Percentiles rank a stretch among this genome's conserved stretches.
Conservation (phyloP, 108 stramenopile species). For the Fragilariopsis cylindrus region DNA sequence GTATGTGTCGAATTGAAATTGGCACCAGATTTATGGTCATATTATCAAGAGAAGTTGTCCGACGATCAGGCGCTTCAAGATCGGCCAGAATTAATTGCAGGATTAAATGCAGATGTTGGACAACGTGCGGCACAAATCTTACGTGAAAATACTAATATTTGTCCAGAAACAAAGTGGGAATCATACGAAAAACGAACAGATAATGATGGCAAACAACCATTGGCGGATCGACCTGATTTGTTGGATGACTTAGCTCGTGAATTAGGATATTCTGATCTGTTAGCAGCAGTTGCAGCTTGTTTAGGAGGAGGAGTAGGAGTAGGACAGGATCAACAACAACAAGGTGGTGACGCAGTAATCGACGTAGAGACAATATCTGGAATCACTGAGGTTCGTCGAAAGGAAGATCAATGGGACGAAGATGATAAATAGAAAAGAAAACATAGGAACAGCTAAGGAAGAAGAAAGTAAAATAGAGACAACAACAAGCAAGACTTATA, state of each 20-base stretch:
- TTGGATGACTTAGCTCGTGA: background rate
- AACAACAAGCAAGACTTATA: too few relatives aligned
- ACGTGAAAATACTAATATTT: slow-evolving; percentile 1
- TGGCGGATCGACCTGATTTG: slow-evolving; percentile 3
- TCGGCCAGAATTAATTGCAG: slow-evolving; percentile 52
- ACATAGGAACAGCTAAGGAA: too few relatives aligned
- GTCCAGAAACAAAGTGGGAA: background rate
- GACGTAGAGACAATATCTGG: slow-evolving; percentile 3
- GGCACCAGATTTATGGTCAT: slow-evolving; percentile 39
- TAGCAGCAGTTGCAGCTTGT: slow-evolving; percentile 5
- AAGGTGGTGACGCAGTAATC: background rate
- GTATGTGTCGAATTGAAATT: slow-evolving; percentile 16
- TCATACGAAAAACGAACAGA: slow-evolving; percentile 2
- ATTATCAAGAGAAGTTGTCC: slow-evolving; percentile 39
- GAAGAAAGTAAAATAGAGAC: too few relatives aligned
- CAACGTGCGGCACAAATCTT: slow-evolving; percentile 1
- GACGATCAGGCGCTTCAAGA: slow-evolving; percentile 35
- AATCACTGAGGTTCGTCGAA: slow-evolving; percentile 12
- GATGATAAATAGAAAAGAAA: background rate
- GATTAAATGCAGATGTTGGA: slow-evolving; percentile 22
- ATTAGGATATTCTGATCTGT: background rate
- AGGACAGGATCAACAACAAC: too few relatives aligned
- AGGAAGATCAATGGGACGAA: slow-evolving; percentile 4
- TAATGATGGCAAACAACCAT: background rate
- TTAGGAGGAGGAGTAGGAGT: background rate